phyloP scores from a whole-genome alignment of 177 flowering plant species.

The Vitis hybrid region DNA sequence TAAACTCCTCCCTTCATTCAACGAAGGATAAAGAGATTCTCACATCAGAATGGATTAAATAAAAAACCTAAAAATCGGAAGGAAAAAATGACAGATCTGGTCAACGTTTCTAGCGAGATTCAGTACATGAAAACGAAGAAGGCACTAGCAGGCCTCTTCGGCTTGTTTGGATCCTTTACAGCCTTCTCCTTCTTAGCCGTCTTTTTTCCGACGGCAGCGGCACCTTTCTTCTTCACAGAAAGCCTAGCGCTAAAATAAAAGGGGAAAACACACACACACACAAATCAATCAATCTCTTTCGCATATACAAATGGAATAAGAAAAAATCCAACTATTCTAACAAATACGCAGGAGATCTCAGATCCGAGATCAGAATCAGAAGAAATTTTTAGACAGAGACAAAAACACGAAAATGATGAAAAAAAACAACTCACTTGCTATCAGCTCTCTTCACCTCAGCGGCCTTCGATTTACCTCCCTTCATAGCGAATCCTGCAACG shows the following conservation, averaged over 20 bases:
- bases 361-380: constrained; percentile 7
- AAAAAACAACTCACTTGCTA: constrained; percentile 33
- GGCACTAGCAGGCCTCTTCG: constrained; percentile 76
- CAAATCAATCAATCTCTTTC: background rate
- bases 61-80: background rate
- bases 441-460: constrained; percentile 43
- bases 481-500: constrained; percentile 38
- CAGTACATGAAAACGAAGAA: constrained; percentile 73
- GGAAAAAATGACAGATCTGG: background rate
- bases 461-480: constrained; percentile 58
- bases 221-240: constrained; percentile 43
- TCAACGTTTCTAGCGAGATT: background rate
- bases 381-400: background rate
- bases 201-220: constrained; percentile 15
- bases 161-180: constrained; percentile 72
- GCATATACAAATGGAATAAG: background rate
- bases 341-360: background rate
- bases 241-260: constrained; percentile 25
- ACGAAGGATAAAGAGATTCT: background rate
- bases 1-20: constrained; percentile 57
- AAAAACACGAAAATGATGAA: background rate
- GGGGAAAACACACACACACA: background rate
- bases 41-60: background rate
- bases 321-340: background rate
- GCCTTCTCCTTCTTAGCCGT: constrained; percentile 31